These are phyloP conservation scores for Dactylis glomerata DNA, from an alignment of 176 grass and related monocot genomes.

Conservation along the genomic window DNA sequence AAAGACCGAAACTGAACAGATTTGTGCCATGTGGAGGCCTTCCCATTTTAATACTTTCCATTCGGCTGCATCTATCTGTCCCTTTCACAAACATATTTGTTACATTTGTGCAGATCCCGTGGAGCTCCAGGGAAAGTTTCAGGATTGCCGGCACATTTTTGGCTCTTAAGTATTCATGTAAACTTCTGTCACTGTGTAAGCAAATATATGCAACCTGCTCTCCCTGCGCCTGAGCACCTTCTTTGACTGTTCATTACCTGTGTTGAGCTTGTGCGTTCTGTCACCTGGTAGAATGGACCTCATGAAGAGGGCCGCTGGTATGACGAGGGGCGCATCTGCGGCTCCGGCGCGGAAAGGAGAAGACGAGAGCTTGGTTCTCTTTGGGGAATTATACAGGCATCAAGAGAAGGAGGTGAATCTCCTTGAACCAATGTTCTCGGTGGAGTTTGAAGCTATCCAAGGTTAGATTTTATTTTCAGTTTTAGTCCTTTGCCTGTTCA, in stretches of 20 bases:
- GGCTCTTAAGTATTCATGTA: slow-evolving; percentile 8
- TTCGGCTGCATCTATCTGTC: background rate
- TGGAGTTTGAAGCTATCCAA: slow-evolving; percentile 56
- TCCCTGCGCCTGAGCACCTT: background rate
- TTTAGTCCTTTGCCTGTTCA: background rate
- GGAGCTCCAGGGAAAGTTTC: slow-evolving; percentile 30
- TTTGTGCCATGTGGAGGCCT: slow-evolving; percentile 45
- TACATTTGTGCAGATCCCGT: slow-evolving; percentile 35
- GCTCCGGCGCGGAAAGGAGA: slow-evolving; percentile 23
- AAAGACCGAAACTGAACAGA: background rate
- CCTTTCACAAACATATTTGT: slow-evolving; percentile 20
- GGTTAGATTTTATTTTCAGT: slow-evolving; percentile 20
- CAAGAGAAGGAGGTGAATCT: slow-evolving; percentile 56
- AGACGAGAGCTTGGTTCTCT: slow-evolving; percentile 60
- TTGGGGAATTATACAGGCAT: slow-evolving; percentile 49
- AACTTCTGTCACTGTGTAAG: background rate
- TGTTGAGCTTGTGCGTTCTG: background rate
- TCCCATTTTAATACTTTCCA: background rate
- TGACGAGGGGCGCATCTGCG: background rate
- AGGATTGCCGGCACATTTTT: slow-evolving; percentile 36
- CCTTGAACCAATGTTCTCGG: slow-evolving; percentile 55
- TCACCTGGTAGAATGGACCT: slow-evolving; percentile 33
- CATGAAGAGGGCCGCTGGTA: slow-evolving; percentile 9
- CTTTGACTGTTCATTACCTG: background rate
- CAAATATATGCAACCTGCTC: slow-evolving; percentile 7